Conservation (phyloP, 1,139 yeast genomes). For the Kodamaea ohmeri region DNA sequence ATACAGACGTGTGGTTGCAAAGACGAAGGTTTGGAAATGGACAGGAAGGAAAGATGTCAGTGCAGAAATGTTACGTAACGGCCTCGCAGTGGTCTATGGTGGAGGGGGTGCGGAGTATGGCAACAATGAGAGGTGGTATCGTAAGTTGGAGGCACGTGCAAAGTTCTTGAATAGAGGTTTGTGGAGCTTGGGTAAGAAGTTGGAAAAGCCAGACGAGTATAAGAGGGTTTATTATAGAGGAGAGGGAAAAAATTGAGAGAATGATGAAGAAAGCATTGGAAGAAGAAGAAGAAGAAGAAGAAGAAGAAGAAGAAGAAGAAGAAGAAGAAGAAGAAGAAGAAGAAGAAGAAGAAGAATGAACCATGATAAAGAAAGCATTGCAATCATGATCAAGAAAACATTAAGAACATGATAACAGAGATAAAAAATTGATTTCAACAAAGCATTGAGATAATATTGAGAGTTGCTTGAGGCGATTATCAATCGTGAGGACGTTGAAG, state of each 20-base stretch:
- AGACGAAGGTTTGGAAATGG: conserved; percentile 72
- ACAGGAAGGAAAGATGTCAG: conserved; percentile 77
- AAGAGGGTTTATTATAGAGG: conserved; percentile 38
- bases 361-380: no score
- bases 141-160: conserved; percentile 59
- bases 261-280: background rate
- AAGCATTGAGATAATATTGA: no score
- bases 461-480: no score
- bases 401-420: no score
- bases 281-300: background rate
- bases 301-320: background rate
- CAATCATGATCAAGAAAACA: no score
- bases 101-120: conserved; percentile 89
- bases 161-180: conserved; percentile 59
- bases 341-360: no score
- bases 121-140: conserved; percentile 61
- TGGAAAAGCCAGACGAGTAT: conserved; percentile 81
- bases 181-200: conserved; percentile 55
- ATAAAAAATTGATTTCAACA: no score
- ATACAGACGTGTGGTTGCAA: conserved; percentile 83
- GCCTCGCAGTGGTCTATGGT: conserved; percentile 87
- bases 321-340: no score
- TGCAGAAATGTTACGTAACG: conserved; percentile 78
- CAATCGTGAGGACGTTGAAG: no score
- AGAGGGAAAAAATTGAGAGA: background rate